Base-by-base conservation (phyloP, 2,329 filamentous ascomycete genomes). In the Sarocladiaceae sp. region DNA sequence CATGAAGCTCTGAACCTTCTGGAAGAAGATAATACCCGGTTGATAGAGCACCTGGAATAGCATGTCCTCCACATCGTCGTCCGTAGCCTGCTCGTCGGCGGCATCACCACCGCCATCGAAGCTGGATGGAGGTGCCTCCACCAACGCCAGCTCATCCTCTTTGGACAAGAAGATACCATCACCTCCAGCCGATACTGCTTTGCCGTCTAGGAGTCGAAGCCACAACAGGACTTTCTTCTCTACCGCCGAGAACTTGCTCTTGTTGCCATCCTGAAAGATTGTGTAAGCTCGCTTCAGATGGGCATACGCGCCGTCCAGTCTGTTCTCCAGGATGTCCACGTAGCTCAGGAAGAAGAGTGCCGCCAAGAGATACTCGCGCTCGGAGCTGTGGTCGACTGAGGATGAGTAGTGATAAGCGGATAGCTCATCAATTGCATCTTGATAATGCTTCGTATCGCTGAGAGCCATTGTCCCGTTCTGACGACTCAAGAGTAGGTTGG, bases 1-100 rank as follows among this genome's bases (percentile, higher is more conserved):
- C 61, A 76, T 76, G 53, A 78, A 76, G 26, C 69, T 73, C 53
- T 76, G 74, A 0, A 78, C 72, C 48, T 76, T 74, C 45, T 78
- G 74, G 50, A 74, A 79, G 55, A 80, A 79, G 3, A 73, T 60
- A 16, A 76, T 68, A 0, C 73, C 73, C 0, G 73, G 74, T n/a
- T 74, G 69, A 49, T 75, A 76, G 3, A 78, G 56, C 0, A 73
- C 65, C 47, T 77, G 72, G 47, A 76, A 77, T 0, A 79, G 58
- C 2, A 73, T 67, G 32, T 77, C 71, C 40, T 76, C 70, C 11
- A 66, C 66, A 40, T 69, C 66, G 10, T 58, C 53, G 18, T 65
- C 58, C 1, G 55, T 33, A 1, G 48, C 44, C 10, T 19, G 26
- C 11, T 59, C 53, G 20, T 48, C 44, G 3, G 56, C 57, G 2